A percentile compares a stretch with the other conserved stretches of the same genome.
Evolutionary conservation across 208 protist genomes (phyloP).

Genomic region (Trypanosoma congolense): DNA sequence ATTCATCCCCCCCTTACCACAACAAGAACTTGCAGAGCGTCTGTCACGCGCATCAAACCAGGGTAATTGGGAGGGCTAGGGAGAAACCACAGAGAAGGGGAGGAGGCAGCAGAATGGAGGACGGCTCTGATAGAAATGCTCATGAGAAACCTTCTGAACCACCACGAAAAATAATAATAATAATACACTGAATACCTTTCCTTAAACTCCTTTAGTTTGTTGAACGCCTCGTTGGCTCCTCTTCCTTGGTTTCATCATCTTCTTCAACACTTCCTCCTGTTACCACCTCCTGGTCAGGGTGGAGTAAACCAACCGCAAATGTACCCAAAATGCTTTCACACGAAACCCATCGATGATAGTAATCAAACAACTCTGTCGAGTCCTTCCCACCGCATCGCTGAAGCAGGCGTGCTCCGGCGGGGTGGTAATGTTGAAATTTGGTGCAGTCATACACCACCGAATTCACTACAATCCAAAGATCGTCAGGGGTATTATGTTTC

Average conservation of each 20-base stretch:
- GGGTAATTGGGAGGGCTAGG: too few species aligned
- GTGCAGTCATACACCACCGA: conserved; percentile 79
- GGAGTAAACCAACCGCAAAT: conserved; percentile 38
- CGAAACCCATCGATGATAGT: conserved; percentile 66
- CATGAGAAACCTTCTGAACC: too few species aligned
- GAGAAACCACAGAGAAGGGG: too few species aligned
- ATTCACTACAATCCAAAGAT: conserved; percentile 73
- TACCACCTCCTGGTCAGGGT: not conserved
- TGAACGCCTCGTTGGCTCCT: not conserved
- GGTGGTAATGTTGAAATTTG: conserved; percentile 64
- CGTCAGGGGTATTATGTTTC: conserved; percentile 46
- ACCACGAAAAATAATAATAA: too few species aligned
- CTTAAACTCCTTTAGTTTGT: not conserved
- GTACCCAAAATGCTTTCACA: conserved; percentile 57
- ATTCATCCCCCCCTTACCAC: too few species aligned
- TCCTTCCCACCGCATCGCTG: conserved; percentile 58
- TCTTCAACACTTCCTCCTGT: not conserved
- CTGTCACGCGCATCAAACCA: too few species aligned
- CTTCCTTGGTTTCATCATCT: not conserved
- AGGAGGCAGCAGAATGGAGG: not conserved
- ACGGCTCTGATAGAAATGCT: not conserved
- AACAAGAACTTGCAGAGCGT: too few species aligned
- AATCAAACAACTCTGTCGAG: conserved; percentile 56
- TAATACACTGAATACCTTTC: too few species aligned
- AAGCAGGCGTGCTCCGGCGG: conserved; percentile 54